Base-by-base conservation (phyloP, 257 asterid genomes). In the Petunia secreta region DNA sequence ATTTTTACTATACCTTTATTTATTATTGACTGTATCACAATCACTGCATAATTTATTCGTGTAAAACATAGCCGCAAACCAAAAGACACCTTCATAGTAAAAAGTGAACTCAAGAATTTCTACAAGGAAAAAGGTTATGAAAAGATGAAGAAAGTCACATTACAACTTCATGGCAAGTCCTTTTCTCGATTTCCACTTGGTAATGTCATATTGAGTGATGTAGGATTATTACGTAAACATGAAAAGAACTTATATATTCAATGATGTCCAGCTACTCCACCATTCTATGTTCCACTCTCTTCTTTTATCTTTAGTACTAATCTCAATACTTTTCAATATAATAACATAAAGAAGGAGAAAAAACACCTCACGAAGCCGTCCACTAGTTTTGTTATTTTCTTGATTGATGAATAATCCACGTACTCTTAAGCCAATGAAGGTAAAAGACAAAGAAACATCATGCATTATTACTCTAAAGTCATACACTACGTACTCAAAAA, bases 261-360 rank as follows among this genome's bases (percentile, higher is more conserved):
- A 57, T 57, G 62, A 14, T 57, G 34, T 57, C 62, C 62, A 57
- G 62, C 62, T 15, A 25, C 15, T 15, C 8, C 62, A 15, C 62
- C 62, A 57, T 57, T n/a, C 36, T 15, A 57, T 25, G 62, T 57
- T 57, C 5, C 62, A 57, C 62, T 57, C 5, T 4, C 62, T 57
- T 34, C 8, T 57, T 55, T 57, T 52, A 0, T 57, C 62, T 57
- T 57, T 57, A 14, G 6, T 55, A 25, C 34, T 14, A 15, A 4
- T 55, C 8, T 55, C 15, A 46, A 4, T 46, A 6, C 7, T 46
- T 46, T 3, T 4, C 25, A 55, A 14, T 55, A 57, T 57, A 57
- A 57, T 57, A 57, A 57, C 9, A 57, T 57, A 57, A 57, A 55
- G 60, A 55, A 57, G 62, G 62, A 57, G 62, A 57, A 57, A 57